Base-by-base conservation (phyloP, 176 grass and related monocot genomes). In the Bonia amplexicaulis region DNA sequence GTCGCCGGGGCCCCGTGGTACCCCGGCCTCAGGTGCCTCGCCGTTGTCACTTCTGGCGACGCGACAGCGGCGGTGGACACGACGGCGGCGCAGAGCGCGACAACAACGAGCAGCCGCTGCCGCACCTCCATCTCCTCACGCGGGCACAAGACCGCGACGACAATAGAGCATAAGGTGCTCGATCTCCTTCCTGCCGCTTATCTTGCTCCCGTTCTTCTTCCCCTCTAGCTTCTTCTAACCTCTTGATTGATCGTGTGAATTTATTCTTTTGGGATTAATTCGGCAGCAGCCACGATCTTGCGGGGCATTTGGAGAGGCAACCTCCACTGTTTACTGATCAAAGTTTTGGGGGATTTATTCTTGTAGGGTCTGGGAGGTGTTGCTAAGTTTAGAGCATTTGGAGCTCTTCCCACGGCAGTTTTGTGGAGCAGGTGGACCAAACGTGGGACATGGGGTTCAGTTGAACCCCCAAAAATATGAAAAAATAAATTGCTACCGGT, bases 371-470 rank as follows among this genome's bases (percentile, higher is more conserved):
- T 2, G 20, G 73, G 44, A 78, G 65, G 80, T 22, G 41, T 17
- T 52, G 80, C 73, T 83, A 72, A 79, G 49, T 88, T 84, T 84
- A 78, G 80, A 54, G 57, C 73, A 73, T 3, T 31, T 59, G 35
- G 87, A 88, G 87, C 80, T 84, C 73, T 64, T 83, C 80, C 52
- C n/a, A 67, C 80, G 74, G 66, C 66, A 59, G 71, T 83, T 83
- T 33, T 72, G 67, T 59, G 81, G 80, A 35, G 44, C 67, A 33
- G 31, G 2, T 3, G 31, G 31, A 33, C 31, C 31, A 3, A 33
- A 3, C 31, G 3, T 33, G 31, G 31, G 31, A 33, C 3, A 33
- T 33, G 31, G 31, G 31, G 31, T 33, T 33, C 31, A 33, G 2
- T 33, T 33, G 31, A 33, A 33, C 3, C 3, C 31, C 31, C 31